Evolutionary conservation across 2,329 filamentous ascomycete species (phyloP), one percentile per base, ranked within the genome.

Genomic region (Oidium heveae): DNA sequence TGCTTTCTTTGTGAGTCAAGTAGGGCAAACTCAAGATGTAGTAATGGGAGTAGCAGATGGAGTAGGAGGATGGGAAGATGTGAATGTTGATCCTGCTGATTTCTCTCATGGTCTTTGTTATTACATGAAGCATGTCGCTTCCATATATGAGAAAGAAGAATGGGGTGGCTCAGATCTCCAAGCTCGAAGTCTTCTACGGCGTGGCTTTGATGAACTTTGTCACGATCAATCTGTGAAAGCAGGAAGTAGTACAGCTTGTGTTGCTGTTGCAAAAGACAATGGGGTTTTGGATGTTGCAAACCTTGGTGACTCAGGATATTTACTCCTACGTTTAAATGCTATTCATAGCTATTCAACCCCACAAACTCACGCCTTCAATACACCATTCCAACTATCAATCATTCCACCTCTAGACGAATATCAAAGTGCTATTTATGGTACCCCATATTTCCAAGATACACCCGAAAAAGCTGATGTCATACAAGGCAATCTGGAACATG

Each of bases 281-380:
- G 91, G 91, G 13, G 75, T 70, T 33, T 71, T 96, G 49, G 85
- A 94, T 64, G 79, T 94, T 54, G 91, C 91, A 57, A 98, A 98
- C 68, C 74, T 98, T 36, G 91, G 91, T 59, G 91, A 98, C 69
- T 95, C 87, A 28, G 91, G 91, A 34, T 96, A 88, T 66, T 75
- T 96, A 55, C 82, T 94, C 58, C 73, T 96, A 57, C 80, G 87
- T 15, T 76, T 86, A 28, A 93, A 89, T 60, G 86, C 84, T 15
- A 84, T 98, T 34, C 82, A 91, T 66, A 77, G 82, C 55, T 82
- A 80, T 64, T 94, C 87, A 1, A 76, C 80, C 51, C 83, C 86
- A 24, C 91, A 98, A 68, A 95, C 87, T 0, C 91, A 98, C 67
- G 87, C 82, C 46, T 98, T 98, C 74, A 98, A 98, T 68, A 96